Base-by-base conservation (phyloP, 1,284 basidiomycete genomes). In the Garcileccinum viscosum region DNA sequence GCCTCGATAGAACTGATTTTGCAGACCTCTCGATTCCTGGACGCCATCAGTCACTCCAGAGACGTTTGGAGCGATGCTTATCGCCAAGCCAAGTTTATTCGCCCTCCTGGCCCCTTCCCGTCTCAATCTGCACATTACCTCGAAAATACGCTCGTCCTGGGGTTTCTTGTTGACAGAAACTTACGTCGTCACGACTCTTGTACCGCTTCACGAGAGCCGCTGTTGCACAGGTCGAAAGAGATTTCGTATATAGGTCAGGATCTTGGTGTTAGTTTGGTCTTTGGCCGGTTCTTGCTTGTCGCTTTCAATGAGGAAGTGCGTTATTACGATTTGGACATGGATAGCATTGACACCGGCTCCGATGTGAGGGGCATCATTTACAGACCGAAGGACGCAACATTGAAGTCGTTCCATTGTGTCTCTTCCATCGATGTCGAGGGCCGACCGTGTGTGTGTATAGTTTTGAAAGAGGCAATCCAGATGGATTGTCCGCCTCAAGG, bases 371-470 rank as follows among this genome's bases (percentile, higher is more conserved):
- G 47, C 33, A 62, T 71, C 38, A n/a, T 74, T 56, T 63, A 76
- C 64, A 71, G 65, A 56, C 37, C 66, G 15, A 63, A 50, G 6
- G 11, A 35, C 5, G 59, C 69, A 8, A 32, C 30, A 3, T 32
- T 74, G 19, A 40, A 1, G 32, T 72, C 73, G 6, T 71, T 70
- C 38, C 30, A 42, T 33, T 71, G 72, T 19, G 47, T 66, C 35
- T 76, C 73, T 19, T 60, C 70, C n/a, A 42, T 71, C 37, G 74
- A 77, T 12, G n/a, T 64, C 33, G 42, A 74, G 15, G 74, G 74
- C 17, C 59, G 47, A 7, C 62, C 67, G 4, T 73, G 76, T 63
- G 66, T 67, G 19, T 77, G 76, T 42, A 50, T 27, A 2, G 72
- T 77, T 3, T 19, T 72, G 62, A 56, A 27, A 8, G 74, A 77